phyloP scores from a whole-genome alignment of 2,329 filamentous ascomycete species.

The Colletotrichum aenigma region DNA sequence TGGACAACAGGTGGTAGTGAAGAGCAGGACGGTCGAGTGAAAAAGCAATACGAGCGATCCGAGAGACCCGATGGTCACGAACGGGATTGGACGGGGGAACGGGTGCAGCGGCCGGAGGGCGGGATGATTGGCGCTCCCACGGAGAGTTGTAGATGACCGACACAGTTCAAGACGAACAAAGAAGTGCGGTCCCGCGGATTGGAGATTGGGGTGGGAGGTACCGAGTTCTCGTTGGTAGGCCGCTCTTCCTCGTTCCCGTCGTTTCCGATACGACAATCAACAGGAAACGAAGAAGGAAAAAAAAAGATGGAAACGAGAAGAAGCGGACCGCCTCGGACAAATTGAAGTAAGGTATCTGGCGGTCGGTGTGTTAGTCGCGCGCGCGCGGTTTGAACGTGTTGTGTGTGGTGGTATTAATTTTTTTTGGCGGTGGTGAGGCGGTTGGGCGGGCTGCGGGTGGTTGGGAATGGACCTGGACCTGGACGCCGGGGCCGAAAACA shows the following conservation, averaged over 20 bases:
- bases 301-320: neutral
- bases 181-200: neutral
- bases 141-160: neutral
- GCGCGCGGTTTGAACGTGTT: neutral
- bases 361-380: neutral
- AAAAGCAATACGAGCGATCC: conserved; percentile 10
- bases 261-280: neutral
- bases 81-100: neutral
- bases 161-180: neutral
- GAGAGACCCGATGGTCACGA: conserved; percentile 4
- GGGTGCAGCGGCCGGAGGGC: neutral
- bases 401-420: neutral
- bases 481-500: neutral
- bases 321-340: neutral
- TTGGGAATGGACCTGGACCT: neutral
- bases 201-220: neutral
- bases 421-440: neutral
- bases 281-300: neutral
- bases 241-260: conserved; percentile 1
- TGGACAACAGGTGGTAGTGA: neutral
- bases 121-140: neutral
- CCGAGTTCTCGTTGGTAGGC: neutral
- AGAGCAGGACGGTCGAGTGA: neutral
- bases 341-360: neutral
- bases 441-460: neutral